Evolutionary conservation across 352 stramenopile species (phyloP).

Genomic region (Poterioochromonas sp.): DNA sequence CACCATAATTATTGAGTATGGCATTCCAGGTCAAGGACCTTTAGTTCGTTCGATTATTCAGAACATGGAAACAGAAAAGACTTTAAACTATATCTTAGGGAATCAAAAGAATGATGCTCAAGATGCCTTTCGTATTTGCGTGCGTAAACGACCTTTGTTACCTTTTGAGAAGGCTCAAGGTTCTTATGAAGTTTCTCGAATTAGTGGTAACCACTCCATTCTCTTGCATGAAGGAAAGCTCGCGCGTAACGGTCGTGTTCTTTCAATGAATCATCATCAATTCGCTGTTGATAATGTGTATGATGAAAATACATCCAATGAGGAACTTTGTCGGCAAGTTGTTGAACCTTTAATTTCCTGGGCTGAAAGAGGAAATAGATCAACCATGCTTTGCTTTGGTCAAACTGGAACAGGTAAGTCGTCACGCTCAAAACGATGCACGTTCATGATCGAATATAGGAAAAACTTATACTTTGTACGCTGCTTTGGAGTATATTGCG

Average conservation of each 20-base stretch:
- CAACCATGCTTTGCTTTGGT: slow-evolving; percentile 45
- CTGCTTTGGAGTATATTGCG: slow-evolving; percentile 36
- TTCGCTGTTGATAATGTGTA: slow-evolving; percentile 44
- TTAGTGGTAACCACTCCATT: too few relatives aligned
- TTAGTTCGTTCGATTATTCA: not conserved
- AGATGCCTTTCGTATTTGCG: slow-evolving; percentile 22
- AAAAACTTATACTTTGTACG: slow-evolving; percentile 49
- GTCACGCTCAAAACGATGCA: not conserved
- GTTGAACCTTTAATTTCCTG: slow-evolving; percentile 38
- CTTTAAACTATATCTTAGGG: not conserved
- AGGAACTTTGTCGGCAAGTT: slow-evolving; percentile 35
- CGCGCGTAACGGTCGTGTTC: slow-evolving; percentile 35
- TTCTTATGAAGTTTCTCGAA: slow-evolving; percentile 36
- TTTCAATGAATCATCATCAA: slow-evolving; percentile 40
- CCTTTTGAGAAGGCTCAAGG: slow-evolving; percentile 15
- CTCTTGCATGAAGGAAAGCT: slow-evolving; percentile 41
- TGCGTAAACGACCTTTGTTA: slow-evolving; percentile 41
- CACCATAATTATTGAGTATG: slow-evolving; percentile 17
- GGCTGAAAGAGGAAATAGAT: slow-evolving; percentile 18
- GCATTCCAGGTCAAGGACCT: slow-evolving; percentile 7
- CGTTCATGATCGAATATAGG: not conserved
- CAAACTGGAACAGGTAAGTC: slow-evolving; percentile 50
- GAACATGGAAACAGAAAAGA: not conserved
- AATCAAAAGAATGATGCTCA: not conserved
- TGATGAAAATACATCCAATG: slow-evolving; percentile 20